These are phyloP conservation scores for Claviceps humidiphila DNA, from an alignment of 2,329 filamentous ascomycete species.

Conservation along the genomic window DNA sequence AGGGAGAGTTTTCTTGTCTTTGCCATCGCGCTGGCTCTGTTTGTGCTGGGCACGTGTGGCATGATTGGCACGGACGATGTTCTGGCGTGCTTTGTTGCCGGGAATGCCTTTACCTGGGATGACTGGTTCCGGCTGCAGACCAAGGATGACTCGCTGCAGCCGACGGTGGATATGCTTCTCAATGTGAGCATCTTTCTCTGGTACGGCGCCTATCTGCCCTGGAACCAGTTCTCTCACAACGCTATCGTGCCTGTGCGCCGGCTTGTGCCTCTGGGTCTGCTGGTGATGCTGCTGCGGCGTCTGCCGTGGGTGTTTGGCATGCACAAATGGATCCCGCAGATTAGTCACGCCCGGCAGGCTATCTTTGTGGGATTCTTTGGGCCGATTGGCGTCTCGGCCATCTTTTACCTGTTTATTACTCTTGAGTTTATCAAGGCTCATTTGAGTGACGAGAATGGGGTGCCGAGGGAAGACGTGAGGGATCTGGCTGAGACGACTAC, in stretches of 20 bases:
- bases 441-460: constrained; percentile 41
- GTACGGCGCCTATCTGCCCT: constrained; percentile 78
- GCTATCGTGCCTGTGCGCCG: constrained; percentile 59
- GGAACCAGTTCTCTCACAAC: constrained; percentile 55
- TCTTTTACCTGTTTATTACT: constrained; percentile 79
- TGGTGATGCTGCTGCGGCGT: constrained; percentile 65
- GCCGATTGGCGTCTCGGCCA: constrained; percentile 77
- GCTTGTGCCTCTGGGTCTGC: constrained; percentile 57
- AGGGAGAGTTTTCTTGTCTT: constrained; percentile 81
- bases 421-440: constrained; percentile 53
- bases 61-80: constrained; percentile 83
- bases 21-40: constrained; percentile 71
- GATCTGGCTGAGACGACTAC: constrained; percentile 52
- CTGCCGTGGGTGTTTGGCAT: constrained; percentile 63
- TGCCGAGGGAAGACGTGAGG: constrained; percentile 50
- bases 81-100: constrained; percentile 82
- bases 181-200: constrained; percentile 84
- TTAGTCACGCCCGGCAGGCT: constrained; percentile 60
- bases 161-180: constrained; percentile 87
- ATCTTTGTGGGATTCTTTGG: constrained; percentile 88
- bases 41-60: constrained; percentile 76
- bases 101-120: constrained; percentile 84
- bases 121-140: constrained; percentile 91
- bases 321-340: constrained; percentile 66
- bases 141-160: constrained; percentile 80